A percentile compares a stretch with the other conserved stretches of the same genome.
phyloP scores from a whole-genome alignment of 164 flowering plant species.

The Platanus orientalis region DNA sequence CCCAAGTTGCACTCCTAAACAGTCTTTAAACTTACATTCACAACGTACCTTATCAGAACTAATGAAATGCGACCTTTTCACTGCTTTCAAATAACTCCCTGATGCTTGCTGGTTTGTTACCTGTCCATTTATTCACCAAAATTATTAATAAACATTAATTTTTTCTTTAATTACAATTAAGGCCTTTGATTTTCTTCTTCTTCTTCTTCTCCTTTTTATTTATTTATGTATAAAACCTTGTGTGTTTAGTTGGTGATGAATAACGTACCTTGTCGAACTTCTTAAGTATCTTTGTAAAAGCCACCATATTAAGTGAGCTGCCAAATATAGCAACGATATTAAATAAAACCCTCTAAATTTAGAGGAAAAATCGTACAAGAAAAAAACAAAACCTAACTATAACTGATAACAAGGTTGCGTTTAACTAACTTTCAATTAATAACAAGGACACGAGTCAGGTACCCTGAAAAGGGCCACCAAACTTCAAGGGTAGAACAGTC shows the following conservation, averaged over 20 bases:
- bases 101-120: constrained; percentile 75
- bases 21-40: too few species aligned
- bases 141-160: too few species aligned
- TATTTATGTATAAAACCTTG: too few species aligned
- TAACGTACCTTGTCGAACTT: constrained; percentile 92
- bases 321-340: constrained; percentile 12
- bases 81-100: constrained; percentile 56
- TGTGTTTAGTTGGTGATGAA: not conserved
- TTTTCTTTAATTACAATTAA: too few species aligned
- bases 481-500: too few species aligned
- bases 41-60: constrained; percentile 86
- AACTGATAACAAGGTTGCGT: too few species aligned
- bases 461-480: too few species aligned
- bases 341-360: not conserved
- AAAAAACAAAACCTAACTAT: too few species aligned
- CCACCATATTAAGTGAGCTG: constrained; percentile 94
- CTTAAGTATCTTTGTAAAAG: constrained; percentile 89
- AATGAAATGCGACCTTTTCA: constrained; percentile 82
- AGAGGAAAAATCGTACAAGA: not conserved
- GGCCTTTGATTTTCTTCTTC: not conserved
- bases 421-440: too few species aligned
- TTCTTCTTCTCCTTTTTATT: not conserved
- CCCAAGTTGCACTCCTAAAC: too few species aligned
- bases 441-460: too few species aligned
- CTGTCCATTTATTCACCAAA: constrained; percentile 41